Conservation (phyloP, 345 rosid genomes). For the Eucalyptus polyanthemos region DNA sequence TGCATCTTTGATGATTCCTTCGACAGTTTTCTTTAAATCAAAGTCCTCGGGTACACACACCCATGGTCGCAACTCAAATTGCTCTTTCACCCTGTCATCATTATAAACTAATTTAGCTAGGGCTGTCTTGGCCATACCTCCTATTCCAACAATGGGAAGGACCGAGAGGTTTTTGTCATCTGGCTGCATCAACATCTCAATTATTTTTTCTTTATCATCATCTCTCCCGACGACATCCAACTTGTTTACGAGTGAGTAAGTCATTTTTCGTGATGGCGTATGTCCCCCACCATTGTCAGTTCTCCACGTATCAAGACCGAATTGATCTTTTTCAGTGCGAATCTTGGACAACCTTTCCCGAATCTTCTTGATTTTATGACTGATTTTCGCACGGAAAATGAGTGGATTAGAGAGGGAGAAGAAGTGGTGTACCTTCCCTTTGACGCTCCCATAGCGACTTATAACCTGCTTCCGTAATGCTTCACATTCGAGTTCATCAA, state of each 20-base stretch:
- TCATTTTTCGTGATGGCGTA: neutral
- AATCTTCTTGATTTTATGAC: no score
- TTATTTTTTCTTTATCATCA: rapidly evolving
- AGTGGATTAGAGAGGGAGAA: no score
- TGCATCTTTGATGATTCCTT: neutral
- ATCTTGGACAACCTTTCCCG: no score
- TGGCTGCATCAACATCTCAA: neutral
- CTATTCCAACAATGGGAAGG: neutral
- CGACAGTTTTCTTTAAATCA: neutral
- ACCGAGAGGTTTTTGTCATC: neutral
- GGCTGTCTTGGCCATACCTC: neutral
- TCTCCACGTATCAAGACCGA: no score
- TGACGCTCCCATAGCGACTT: no score
- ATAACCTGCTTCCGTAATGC: no score
- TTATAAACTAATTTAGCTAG: neutral
- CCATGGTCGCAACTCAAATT: neutral
- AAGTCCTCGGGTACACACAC: neutral
- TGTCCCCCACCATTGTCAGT: neutral
- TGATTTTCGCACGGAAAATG: no score
- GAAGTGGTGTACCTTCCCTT: no score
- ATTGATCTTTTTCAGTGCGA: no score
- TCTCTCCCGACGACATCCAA: neutral
- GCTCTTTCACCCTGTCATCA: neutral
- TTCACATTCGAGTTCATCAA: no score
- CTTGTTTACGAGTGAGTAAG: neutral